phyloP scores from a whole-genome alignment of 345 rosid species.

The Populus tremula region DNA sequence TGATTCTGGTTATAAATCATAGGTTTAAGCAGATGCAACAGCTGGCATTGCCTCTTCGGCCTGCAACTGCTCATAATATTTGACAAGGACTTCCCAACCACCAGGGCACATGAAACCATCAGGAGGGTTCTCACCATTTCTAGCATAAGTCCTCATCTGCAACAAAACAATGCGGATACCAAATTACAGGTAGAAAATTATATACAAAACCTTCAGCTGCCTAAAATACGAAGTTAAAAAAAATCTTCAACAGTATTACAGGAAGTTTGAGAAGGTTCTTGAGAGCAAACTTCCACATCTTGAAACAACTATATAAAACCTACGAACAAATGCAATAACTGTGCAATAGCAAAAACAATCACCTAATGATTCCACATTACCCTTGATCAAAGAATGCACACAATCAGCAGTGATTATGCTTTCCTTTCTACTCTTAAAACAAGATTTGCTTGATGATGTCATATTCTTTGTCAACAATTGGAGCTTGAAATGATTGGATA shows the following conservation, averaged over 20 bases:
- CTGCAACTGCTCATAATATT: slow-evolving; percentile 71
- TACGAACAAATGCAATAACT: neutral
- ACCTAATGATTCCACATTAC: neutral
- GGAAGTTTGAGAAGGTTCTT: neutral
- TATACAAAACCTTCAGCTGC: neutral
- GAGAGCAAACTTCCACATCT: neutral
- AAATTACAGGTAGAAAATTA: neutral
- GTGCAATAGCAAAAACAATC: neutral
- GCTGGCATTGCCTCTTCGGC: slow-evolving; percentile 44
- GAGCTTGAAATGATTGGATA: neutral
- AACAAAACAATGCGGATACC: neutral
- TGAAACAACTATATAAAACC: neutral
- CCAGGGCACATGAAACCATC: slow-evolving; percentile 96
- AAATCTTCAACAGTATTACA: neutral
- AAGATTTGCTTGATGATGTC: neutral
- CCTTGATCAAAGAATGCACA: neutral
- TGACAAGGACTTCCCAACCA: slow-evolving; percentile 91
- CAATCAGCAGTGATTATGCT: neutral
- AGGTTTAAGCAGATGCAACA: slow-evolving; percentile 33
- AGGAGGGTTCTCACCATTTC: slow-evolving; percentile 84
- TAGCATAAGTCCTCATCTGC: slow-evolving; percentile 87
- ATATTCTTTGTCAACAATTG: neutral
- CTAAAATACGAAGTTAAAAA: neutral
- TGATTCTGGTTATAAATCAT: neutral
- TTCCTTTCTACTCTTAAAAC: neutral